phyloP scores from a whole-genome alignment of 139 green algal genomes.

The Tetradesmus lagerheimii region DNA sequence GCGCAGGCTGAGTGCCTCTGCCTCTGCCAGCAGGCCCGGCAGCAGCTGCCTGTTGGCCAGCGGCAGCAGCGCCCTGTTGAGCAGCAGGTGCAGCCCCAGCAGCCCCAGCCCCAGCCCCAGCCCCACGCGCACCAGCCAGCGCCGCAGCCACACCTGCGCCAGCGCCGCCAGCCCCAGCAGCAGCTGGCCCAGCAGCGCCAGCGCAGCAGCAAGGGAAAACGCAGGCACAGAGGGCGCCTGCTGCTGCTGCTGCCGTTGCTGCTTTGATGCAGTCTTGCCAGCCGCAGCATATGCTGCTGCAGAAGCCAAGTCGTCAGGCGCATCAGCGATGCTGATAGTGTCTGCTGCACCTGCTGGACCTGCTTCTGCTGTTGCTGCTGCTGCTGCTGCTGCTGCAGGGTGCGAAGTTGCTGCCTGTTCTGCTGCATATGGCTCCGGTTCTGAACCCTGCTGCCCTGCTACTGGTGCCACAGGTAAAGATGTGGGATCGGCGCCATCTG shows the following conservation, averaged over 20 bases:
- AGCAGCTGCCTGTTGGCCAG: slow-evolving; percentile 26
- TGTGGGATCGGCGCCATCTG: background rate
- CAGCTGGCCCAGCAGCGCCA: slow-evolving; percentile 14
- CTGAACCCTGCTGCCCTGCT: background rate
- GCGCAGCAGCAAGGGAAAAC: background rate
- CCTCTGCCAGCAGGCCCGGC: background rate
- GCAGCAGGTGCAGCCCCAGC: slow-evolving; percentile 23
- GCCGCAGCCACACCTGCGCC: background rate
- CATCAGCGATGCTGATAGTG: background rate
- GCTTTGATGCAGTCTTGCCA: background rate
- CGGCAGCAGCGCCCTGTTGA: slow-evolving; percentile 28
- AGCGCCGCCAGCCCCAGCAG: background rate
- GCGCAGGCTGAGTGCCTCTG: background rate
- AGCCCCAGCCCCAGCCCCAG: background rate
- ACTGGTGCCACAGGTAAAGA: background rate
- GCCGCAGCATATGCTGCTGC: background rate
- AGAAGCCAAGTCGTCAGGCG: background rate
- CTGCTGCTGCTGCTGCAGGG: slow-evolving; percentile 18
- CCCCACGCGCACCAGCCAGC: slow-evolving; percentile 1
- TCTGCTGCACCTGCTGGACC: background rate
- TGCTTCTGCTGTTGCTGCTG: background rate
- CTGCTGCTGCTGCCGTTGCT: slow-evolving; percentile 30
- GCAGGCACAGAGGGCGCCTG: background rate
- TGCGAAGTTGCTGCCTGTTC: background rate
- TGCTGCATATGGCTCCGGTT: background rate